Base-by-base conservation (phyloP, 2,329 filamentous ascomycete species). In the Furcasterigmium sp. region DNA sequence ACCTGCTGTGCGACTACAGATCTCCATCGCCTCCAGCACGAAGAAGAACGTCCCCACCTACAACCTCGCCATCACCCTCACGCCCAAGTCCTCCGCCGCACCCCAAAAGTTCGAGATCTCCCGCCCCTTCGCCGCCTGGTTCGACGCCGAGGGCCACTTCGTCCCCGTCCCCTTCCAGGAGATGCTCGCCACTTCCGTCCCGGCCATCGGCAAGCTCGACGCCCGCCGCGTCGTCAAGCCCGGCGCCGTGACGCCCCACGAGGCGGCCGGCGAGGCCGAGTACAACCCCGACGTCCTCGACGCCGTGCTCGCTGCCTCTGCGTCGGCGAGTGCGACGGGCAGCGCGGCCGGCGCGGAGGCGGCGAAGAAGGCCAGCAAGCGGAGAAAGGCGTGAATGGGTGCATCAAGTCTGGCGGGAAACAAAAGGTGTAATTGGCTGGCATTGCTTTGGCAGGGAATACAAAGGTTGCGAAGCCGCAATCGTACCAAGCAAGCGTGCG, bases 31-130 rank as follows among this genome's bases (percentile, higher is more conserved):
- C 2, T 87, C 83, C 30, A 78, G 76, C 2, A 82, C 80, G 1
- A 84, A 85, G 58, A 96, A 96, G 63, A 80, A 91, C 64, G 77
- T 84, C 30, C 88, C 90, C 1, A 76, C 82, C 36, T 98, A 98
- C 71, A 77, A 86, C 57, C 68, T 95, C 47, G 80, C 76, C 35
- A 73, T 95, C 41, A 75, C 72, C 37, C 65, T 80, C 43, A 70
- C 69, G 28, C 55, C 61, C 26, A 68, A 64, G 46, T 56, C 59
- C 29, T 26, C 23, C 23, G 7, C 23, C 23, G 61, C 60, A 46
- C 59, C 62, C 41, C 51, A 62, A 32, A 69, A 68, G 15, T 57
- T 79, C 46, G 71, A 80, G 50, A 63, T 90, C 47, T 65, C 74
- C 48, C 75, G 76, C 36, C 75, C 84, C 28, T 91, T 93, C 60